A percentile compares a stretch with the other conserved stretches of the same genome.
phyloP scores from a whole-genome alignment of 805 yeast species.

The Sugiyamaella smithiae region DNA sequence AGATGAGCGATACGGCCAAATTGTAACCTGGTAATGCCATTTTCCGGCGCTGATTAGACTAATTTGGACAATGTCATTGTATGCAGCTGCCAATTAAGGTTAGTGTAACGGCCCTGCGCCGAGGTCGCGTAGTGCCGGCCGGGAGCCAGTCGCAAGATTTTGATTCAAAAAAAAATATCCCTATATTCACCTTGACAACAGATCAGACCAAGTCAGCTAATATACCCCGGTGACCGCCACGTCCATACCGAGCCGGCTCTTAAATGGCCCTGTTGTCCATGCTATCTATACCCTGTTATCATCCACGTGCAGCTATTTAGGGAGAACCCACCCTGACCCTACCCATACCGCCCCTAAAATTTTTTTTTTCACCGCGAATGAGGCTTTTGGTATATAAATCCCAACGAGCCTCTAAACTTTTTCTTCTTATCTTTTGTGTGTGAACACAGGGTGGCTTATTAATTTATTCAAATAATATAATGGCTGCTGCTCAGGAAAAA shows the following conservation, averaged over 20 bases:
- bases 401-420: neutral
- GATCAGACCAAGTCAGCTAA: no score
- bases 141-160: no score
- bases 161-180: no score
- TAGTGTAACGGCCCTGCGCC: conserved; percentile 6
- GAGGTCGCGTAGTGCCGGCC: no score
- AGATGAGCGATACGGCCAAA: no score
- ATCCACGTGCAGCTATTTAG: no score
- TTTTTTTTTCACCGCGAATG: conserved; percentile 1
- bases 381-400: conserved; percentile 1
- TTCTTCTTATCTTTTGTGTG: conserved; percentile 2
- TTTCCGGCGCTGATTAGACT: conserved; percentile 4
- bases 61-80: conserved; percentile 3
- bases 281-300: no score
- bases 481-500: conserved; percentile 25
- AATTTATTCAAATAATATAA: conserved; percentile 8
- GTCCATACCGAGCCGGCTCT: no score
- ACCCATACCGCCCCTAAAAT: conserved; percentile 2
- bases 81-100: conserved; percentile 7
- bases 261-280: no score
- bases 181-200: no score
- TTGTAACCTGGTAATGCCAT: neutral
- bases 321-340: no score
- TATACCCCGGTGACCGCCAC: no score
- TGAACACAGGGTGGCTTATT: conserved; percentile 2